Percentiles rank a stretch among this genome's conserved stretches.
Evolutionary conservation across 2,329 filamentous ascomycete genomes (phyloP).

Genomic region (Fusarium ramigenum): DNA sequence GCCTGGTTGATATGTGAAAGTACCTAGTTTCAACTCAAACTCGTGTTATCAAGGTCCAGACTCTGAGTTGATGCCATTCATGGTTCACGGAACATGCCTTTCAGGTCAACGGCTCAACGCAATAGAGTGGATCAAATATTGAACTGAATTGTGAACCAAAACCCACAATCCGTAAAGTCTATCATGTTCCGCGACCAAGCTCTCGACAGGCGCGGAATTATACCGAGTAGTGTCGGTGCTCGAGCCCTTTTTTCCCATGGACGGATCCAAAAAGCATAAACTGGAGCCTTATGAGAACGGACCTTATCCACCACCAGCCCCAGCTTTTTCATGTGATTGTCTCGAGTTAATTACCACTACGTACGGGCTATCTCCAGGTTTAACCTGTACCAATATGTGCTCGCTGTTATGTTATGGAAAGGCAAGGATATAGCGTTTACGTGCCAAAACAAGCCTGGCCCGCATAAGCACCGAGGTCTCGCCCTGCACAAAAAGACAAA

Average conservation of each 20-base stretch:
- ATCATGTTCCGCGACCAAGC: background rate
- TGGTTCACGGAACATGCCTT: slow-evolving; percentile 27
- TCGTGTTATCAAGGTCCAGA: slow-evolving; percentile 22
- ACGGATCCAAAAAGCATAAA: background rate
- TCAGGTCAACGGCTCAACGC: slow-evolving; percentile 22
- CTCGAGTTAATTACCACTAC: background rate
- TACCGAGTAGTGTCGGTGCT: slow-evolving; percentile 7
- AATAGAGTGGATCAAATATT: slow-evolving; percentile 22
- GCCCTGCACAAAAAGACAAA: slow-evolving; percentile 13
- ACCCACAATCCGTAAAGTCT: background rate
- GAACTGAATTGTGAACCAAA: background rate
- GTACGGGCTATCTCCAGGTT: background rate
- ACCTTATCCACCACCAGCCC: background rate
- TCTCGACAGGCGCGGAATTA: slow-evolving; percentile 26
- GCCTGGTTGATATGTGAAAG: background rate
- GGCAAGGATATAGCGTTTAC: slow-evolving; percentile 15
- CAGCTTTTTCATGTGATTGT: slow-evolving; percentile 32
- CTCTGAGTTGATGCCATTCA: slow-evolving; percentile 5
- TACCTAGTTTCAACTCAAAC: slow-evolving; percentile 22
- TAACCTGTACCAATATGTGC: slow-evolving; percentile 1
- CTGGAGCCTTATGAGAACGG: background rate
- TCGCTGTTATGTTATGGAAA: slow-evolving; percentile 18
- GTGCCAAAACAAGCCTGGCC: slow-evolving; percentile 17
- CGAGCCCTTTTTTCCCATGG: background rate
- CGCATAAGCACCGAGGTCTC: slow-evolving; percentile 43